Evolutionary conservation across 805 yeast species (phyloP), one percentile per base, ranked within the genome.

Genomic region (Candida boidinii): DNA sequence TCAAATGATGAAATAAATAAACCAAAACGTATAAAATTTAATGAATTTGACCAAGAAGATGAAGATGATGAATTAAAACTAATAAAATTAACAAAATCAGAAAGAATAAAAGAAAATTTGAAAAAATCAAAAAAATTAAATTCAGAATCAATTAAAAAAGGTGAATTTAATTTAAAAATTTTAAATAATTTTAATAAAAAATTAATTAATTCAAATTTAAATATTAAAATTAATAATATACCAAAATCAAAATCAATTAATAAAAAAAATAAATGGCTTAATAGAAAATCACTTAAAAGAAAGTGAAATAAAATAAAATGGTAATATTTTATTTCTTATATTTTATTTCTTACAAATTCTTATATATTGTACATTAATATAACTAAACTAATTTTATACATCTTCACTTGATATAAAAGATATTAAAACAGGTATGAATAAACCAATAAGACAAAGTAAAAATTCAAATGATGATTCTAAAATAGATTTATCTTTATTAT

Each of bases 151-250:
- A 38, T 45, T 23, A 51, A 51, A 26, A 60, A 56, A 33, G 73
- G 71, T 2, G 66, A 68, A 1, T 66, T 68, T 18, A 58, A 49
- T 26, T 68, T 68, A 10, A 50, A 51, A 27, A 49, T 65, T 7
- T 33, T 65, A 26, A 36, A 31, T 5, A 23, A 38, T n/a, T n/a
- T n/a, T n/a, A n/a, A n/a, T n/a, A n/a, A n/a, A n/a, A n/a, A n/a
- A n/a, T n/a, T n/a, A n/a, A n/a, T n/a, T n/a, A n/a, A n/a, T n/a
- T n/a, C n/a, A n/a, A n/a, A n/a, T n/a, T n/a, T n/a, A 12, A 45
- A 37, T n/a, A 35, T 28, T n/a, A 36, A 38, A n/a, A 16, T 32
- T 15, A 19, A 44, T 17, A 34, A 38, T 23, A 53, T 45, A 18
- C 56, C 54, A 9, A 42, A 30, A 10, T 47, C 51, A 40, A 36